Percentiles rank a stretch among this genome's conserved stretches.
phyloP scores from a whole-genome alignment of 2,329 filamentous ascomycete genomes.

The Penicillium sclerotiorum region DNA sequence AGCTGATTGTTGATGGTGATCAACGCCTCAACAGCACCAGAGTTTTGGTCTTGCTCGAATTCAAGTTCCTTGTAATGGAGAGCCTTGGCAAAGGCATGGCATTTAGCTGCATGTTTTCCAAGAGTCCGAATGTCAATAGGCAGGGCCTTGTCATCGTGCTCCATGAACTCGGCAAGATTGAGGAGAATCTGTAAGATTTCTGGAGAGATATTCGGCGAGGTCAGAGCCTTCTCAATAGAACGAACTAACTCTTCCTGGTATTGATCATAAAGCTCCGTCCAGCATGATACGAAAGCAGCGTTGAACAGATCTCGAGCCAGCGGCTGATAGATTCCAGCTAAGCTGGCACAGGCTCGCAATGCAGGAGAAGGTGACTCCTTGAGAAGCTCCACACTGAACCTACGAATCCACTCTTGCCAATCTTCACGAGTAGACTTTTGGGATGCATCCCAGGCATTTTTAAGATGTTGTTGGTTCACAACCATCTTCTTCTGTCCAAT shows the following conservation, averaged over 20 bases:
- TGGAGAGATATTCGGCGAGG: constrained; percentile 91
- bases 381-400: constrained; percentile 92
- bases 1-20: constrained; percentile 99
- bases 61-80: constrained; percentile 99
- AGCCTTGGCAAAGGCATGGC: constrained; percentile 96
- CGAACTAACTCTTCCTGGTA: constrained; percentile 96
- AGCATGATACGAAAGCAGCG: constrained; percentile 97
- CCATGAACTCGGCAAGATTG: constrained; percentile 99
- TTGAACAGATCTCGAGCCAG: constrained; percentile 95
- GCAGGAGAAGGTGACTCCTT: constrained; percentile 96
- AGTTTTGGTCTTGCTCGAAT: constrained; percentile 96
- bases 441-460: constrained; percentile 94
- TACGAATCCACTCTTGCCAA: constrained; percentile 98
- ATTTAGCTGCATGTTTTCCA: constrained; percentile 92
- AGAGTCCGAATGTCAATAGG: constrained; percentile 96
- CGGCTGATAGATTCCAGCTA: constrained; percentile 89
- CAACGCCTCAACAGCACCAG: constrained; percentile 89
- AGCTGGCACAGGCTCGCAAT: constrained; percentile 83
- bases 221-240: constrained; percentile 93
- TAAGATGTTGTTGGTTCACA: constrained; percentile 96
- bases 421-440: constrained; percentile 98
- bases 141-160: constrained; percentile 97
- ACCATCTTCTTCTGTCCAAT: constrained; percentile 91
- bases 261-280: constrained; percentile 95
- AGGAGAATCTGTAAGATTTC: constrained; percentile 92